phyloP scores from a whole-genome alignment of 495 filamentous ascomycete genomes.

The Penicillium canariense region DNA sequence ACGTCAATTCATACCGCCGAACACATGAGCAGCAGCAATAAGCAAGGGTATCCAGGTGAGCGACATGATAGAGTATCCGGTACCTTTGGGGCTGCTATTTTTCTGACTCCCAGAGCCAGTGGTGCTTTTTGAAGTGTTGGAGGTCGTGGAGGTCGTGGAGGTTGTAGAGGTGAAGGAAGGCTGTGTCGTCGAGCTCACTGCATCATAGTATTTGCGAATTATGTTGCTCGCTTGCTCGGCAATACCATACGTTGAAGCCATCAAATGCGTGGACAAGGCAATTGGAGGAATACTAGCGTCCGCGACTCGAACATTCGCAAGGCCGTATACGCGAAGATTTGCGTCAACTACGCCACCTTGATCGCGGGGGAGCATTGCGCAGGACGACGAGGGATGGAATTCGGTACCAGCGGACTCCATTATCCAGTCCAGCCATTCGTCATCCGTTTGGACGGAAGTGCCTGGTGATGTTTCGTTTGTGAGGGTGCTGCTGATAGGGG shows the following conservation, averaged over 20 bases:
- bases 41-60: not conserved
- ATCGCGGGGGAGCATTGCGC: conserved; percentile 48
- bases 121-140: not conserved
- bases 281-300: conserved; percentile 48
- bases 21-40: not conserved
- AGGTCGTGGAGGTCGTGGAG: not conserved
- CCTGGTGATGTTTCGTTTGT: conserved; percentile 28
- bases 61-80: not conserved
- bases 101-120: not conserved
- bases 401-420: conserved; percentile 29
- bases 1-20: not conserved
- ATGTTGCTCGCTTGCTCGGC: conserved; percentile 42
- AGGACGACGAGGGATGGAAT: conserved; percentile 50
- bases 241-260: conserved; percentile 49
- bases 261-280: conserved; percentile 48
- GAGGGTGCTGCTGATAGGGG: conserved; percentile 23
- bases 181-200: not conserved
- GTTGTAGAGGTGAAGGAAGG: not conserved
- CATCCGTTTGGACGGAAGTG: conserved; percentile 20
- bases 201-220: conserved; percentile 8
- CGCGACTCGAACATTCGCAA: conserved; percentile 50
- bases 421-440: conserved; percentile 28
- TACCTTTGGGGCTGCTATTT: not conserved
- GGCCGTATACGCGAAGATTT: conserved; percentile 47
- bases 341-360: conserved; percentile 52